A percentile compares a stretch with the other conserved stretches of the same genome.
Conservation (phyloP, 1,284 basidiomycete genomes). For the Microbotryum violaceum region DNA sequence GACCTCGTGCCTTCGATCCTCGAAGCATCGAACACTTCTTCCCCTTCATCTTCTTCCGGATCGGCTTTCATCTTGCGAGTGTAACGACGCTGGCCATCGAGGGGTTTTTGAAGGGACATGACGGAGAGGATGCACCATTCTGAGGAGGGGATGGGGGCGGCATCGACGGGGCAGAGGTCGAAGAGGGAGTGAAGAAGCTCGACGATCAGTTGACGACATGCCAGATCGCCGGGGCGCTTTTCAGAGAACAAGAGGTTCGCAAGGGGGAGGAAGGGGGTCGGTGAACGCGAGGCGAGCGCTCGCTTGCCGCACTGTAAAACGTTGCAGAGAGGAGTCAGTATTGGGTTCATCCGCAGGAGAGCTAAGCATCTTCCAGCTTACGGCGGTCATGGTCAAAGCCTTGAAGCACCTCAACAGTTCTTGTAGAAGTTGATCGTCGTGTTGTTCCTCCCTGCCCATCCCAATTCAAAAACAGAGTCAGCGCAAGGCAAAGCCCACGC, state of each 20-base stretch:
- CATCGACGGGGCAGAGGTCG: conserved; percentile 56
- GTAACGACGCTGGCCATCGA: conserved; percentile 39
- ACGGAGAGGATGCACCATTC: conserved; percentile 57
- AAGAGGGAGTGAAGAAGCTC: conserved; percentile 76
- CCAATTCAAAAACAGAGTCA: too few species aligned
- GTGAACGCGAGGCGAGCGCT: conserved; percentile 72
- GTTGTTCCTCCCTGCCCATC: conserved; percentile 74
- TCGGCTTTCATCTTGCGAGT: conserved; percentile 17
- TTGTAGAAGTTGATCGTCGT: conserved; percentile 88
- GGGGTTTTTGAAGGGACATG: conserved; percentile 56
- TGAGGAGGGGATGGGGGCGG: conserved; percentile 42
- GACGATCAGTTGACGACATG: conserved; percentile 78
- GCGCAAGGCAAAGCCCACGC: too few species aligned
- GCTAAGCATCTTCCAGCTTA: conserved; percentile 50
- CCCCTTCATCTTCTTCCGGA: conserved; percentile 9
- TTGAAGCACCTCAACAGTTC: conserved; percentile 91
- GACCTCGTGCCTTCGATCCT: conserved; percentile 13
- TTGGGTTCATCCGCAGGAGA: too few species aligned
- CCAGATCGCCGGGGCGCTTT: conserved; percentile 91
- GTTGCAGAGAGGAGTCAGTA: not conserved
- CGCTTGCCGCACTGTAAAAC: conserved; percentile 40
- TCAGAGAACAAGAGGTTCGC: conserved; percentile 82
- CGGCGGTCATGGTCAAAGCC: conserved; percentile 79
- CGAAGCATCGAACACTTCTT: conserved; percentile 5
- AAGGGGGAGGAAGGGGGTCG: conserved; percentile 76